Evolutionary conservation across 139 green algal species (phyloP), one percentile per base, ranked within the genome.

Genomic region (Micractinium sp.): DNA sequence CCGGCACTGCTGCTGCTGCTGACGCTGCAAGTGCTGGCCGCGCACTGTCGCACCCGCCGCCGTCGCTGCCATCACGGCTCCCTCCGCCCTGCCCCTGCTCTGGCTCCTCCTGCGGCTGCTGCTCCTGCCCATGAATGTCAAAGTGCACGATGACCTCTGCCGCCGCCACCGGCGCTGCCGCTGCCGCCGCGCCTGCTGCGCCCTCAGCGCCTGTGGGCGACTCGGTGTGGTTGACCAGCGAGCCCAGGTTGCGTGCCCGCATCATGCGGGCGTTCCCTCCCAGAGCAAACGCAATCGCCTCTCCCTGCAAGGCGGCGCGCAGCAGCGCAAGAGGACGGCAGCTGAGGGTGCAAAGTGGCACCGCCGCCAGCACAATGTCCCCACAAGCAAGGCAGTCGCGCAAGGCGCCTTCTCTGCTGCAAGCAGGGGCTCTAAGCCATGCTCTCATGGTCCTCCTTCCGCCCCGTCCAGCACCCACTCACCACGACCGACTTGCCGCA

Each of bases 221-320:
- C 4, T 36, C 29, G 0, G 60, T 25, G 56, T 95, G 86, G 86
- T 92, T 95, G n/a, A 96, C 85, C 39, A 97, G 88, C 0, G 87
- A 82, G 12, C 53, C 86, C 53, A 95, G 82, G 35, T 73, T 93
- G 12, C 82, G 82, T 9, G 92, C 92, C 0, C 94, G 90, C 82
- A 97, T 87, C 91, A 97, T 94, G 35, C 89, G 85, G 27, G 81
- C 89, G 85, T 92, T 96, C 85, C 94, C 95, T 0, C 94, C 94
- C 77, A 97, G 88, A 0, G 91, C 94, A 89, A 97, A 97, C 0
- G 95, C 93, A 31, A 97, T 88, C 0, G 93, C 94, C 76, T 97
- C 94, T 22, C 94, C 94, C 94, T 96, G 90, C 60, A 82, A 23
- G 61, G 13, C 19, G n/a, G 23, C 20, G 41, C 18, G 76, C 73